Conservation (phyloP, 768 basidiomycete species). For the Termitomyces sp. region DNA sequence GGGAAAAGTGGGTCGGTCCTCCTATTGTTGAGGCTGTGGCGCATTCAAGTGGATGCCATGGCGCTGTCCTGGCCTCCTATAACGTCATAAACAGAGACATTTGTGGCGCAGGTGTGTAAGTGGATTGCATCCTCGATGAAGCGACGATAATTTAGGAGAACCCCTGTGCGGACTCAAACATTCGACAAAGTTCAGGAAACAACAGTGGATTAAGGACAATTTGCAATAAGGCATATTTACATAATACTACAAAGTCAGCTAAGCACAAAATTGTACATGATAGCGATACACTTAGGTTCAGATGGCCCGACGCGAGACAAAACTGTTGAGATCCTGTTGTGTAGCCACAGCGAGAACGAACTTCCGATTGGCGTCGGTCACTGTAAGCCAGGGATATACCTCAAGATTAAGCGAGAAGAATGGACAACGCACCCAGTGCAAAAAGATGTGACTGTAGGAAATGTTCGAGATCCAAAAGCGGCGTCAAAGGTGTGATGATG, state of each 20-base stretch:
- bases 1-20: slow-evolving; percentile 3
- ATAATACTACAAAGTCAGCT: background rate
- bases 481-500: slow-evolving; percentile 74
- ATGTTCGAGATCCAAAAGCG: slow-evolving; percentile 74
- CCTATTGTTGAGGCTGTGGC: slow-evolving; percentile 8
- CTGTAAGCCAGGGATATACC: slow-evolving; percentile 33
- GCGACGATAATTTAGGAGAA: background rate
- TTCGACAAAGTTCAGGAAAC: background rate
- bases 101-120: background rate
- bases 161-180: background rate
- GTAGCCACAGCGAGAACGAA: slow-evolving; percentile 84
- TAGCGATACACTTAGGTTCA: slow-evolving; percentile 12
- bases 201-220: background rate
- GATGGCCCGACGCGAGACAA: slow-evolving; percentile 47
- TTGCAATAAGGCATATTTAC: background rate
- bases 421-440: slow-evolving; percentile 53
- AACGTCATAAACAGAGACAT: background rate
- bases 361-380: slow-evolving; percentile 78
- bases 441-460: slow-evolving; percentile 74
- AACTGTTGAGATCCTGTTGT: slow-evolving; percentile 64
- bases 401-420: background rate
- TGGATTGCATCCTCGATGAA: background rate
- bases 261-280: background rate
- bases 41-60: background rate
- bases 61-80: background rate